Evolutionary conservation across 371 early-diverging fungal genomes (phyloP), one percentile per base, ranked within the genome.

Genomic region (Capniomyces stellatus): DNA sequence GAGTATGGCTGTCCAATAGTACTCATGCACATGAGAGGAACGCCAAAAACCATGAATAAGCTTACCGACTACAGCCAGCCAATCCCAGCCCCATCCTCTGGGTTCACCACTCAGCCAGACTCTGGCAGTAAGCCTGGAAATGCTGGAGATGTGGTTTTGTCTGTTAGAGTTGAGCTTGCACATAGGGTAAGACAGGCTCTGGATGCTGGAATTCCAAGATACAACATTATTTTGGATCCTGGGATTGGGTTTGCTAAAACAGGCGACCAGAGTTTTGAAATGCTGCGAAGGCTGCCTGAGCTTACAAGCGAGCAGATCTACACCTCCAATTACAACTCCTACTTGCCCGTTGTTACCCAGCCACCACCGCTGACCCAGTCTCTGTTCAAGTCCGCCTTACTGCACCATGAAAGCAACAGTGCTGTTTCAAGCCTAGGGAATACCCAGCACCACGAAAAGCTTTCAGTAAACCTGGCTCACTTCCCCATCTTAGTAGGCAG

Each of bases 191-290:
- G 77, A 48, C 66, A 64, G 8, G 90, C 90, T 0, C 69, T 91
- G 24, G 63, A 65, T 8, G 74, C 76, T 1, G 97, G 97, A 51
- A 79, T 96, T 0, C 75, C 75, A 50, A 78, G 94, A 12, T 98
- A 95, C 94, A 94, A 93, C 64, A 85, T 98, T 30, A 84, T 92
- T 56, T 63, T 92, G 6, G 98, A 98, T 60, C 98, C 98, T 1
- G 98, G 98, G 15, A 71, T 98, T 46, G 98, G 97, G 0, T 98
- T 96, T 67, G 91, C 97, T 24, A 98, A 98, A 73, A 80, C 82
- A 1, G 70, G 71, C 18, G 76, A 74, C 0, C 95, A 96, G 60
- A 89, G 83, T 62, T 76, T 90, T 60, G 86, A 86, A 60, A 64
- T 96, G 18, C 59, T 97, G 51, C 78, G 83, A 24, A 74, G 77